Base-by-base conservation (phyloP, 2,329 filamentous ascomycete species). In the Alternaria sp. region DNA sequence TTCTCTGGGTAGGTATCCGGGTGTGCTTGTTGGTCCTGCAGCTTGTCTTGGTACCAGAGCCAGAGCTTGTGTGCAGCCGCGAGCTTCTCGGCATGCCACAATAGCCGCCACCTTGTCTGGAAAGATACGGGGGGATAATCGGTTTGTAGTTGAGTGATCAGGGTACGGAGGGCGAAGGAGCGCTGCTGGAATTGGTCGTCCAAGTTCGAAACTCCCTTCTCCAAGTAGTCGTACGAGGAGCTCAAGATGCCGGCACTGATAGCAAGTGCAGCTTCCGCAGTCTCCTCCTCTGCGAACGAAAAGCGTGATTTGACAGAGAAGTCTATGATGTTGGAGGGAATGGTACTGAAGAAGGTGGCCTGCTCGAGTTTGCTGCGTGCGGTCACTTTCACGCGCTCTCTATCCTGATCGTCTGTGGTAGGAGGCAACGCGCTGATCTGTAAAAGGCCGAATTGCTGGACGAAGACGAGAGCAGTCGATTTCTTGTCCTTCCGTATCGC, bases 21-120 rank as follows among this genome's bases (percentile, higher is more conserved):
- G 8, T 90, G 85, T 55, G 89, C 89, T 13, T 85, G 82, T 75
- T 97, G 91, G 71, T 96, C 92, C 45, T 88, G 85, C 65, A 77
- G 66, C 84, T 90, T 90, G 8, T 84, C 83, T 74, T 97, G 92
- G 73, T 97, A 93, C 57, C 88, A 85, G 65, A 89, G 89, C 93
- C 95, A 98, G 40, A 98, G 85, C 49, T 89, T 85, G 63, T 87
- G 86, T 17, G 93, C 93, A 36, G 93, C 92, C 46, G 91, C 89
- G 81, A 98, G 87, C 80, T 94, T 97, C 79, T 99, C 96, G 0
- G 95, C 95, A 73, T 95, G 90, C 85, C 90, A 92, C n/a, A 99
- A 83, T 30, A 99, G 81, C 66, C 87, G 85, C 93, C 94, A 98
- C 69, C 89, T 89, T 1, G 90, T 90, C 23, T 82, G 82, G 44